A percentile compares a stretch with the other conserved stretches of the same genome.
These are phyloP conservation scores for Gaeumannomyces sp. DNA, from an alignment of 2,329 filamentous ascomycete species.

Conservation along the genomic window DNA sequence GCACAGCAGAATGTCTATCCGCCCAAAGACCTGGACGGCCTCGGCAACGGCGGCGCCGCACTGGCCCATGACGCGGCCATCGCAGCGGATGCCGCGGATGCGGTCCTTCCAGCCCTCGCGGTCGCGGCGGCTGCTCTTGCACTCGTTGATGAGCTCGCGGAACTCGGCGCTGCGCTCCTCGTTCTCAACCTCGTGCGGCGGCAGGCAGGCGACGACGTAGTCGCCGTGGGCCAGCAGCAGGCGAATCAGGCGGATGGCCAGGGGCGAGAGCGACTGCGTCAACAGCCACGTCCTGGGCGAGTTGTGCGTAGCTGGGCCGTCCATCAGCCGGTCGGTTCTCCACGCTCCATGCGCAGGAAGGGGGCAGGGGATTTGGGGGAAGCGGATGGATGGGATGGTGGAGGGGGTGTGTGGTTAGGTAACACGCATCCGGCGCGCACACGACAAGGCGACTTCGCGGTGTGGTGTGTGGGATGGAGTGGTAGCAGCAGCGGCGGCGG, in stretches of 20 bases:
- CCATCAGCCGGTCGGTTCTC: conserved; percentile 24
- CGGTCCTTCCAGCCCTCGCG: conserved; percentile 76
- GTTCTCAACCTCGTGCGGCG: conserved; percentile 72
- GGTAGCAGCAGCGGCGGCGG: no score
- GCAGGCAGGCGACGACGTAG: conserved; percentile 78
- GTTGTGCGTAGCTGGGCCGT: conserved; percentile 54
- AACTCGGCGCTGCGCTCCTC: conserved; percentile 72
- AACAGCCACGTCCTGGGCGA: conserved; percentile 89
- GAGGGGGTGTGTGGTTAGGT: not conserved
- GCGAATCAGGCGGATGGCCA: conserved; percentile 75
- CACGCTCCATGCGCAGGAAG: conserved; percentile 11
- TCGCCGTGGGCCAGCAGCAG: conserved; percentile 86
- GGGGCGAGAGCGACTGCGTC: conserved; percentile 77
- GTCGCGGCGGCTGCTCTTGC: conserved; percentile 55
- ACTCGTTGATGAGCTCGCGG: conserved; percentile 68
- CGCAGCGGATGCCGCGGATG: conserved; percentile 59
- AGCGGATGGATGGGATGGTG: not conserved
- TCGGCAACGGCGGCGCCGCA: conserved; percentile 85
- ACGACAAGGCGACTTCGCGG: not conserved
- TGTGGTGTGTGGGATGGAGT: not conserved
- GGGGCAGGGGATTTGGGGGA: conserved; percentile 1
- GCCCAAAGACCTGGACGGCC: conserved; percentile 75
- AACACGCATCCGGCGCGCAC: not conserved
- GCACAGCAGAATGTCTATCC: conserved; percentile 84
- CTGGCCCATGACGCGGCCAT: conserved; percentile 57